These are phyloP conservation scores for Magnusiomyces paraingens DNA, from an alignment of 1,139 yeast species.

Conservation along the genomic window DNA sequence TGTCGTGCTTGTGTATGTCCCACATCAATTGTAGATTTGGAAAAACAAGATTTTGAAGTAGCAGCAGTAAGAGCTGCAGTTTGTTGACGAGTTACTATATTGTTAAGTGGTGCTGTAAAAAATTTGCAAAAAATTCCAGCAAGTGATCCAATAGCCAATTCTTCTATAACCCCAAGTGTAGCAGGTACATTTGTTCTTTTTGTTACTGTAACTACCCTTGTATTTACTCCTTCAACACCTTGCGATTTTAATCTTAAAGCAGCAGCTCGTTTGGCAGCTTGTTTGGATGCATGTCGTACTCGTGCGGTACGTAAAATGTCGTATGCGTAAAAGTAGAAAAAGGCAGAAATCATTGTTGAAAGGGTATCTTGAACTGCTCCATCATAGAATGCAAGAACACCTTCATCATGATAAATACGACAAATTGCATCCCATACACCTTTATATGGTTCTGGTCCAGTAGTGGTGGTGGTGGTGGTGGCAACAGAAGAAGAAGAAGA, in stretches of 20 bases:
- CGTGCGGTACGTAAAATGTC: constrained; percentile 76
- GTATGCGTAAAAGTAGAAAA: constrained; percentile 65
- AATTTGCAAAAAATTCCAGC: constrained; percentile 43
- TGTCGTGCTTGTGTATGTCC: neutral
- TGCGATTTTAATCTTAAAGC: no score
- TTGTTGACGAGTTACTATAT: constrained; percentile 32
- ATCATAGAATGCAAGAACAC: constrained; percentile 56
- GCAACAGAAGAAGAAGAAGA: constrained; percentile 17
- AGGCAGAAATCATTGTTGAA: constrained; percentile 31
- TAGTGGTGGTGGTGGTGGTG: neutral
- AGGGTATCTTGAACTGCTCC: constrained; percentile 42
- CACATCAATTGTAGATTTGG: no score
- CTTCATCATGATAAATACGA: constrained; percentile 49
- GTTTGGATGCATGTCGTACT: constrained; percentile 73
- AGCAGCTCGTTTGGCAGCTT: constrained; percentile 38
- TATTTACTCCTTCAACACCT: no score
- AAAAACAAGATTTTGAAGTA: no score
- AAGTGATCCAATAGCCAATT: constrained; percentile 80
- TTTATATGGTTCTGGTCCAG: constrained; percentile 37
- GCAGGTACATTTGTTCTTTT: constrained; percentile 60
- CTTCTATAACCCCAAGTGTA: constrained; percentile 83
- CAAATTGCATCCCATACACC: constrained; percentile 53
- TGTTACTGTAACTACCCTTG: no score
- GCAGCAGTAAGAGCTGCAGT: constrained; percentile 21
- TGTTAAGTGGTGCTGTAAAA: constrained; percentile 31